A percentile compares a stretch with the other conserved stretches of the same genome.
phyloP scores from a whole-genome alignment of 148 eudicot species.

The Dysphania ambrosioides region DNA sequence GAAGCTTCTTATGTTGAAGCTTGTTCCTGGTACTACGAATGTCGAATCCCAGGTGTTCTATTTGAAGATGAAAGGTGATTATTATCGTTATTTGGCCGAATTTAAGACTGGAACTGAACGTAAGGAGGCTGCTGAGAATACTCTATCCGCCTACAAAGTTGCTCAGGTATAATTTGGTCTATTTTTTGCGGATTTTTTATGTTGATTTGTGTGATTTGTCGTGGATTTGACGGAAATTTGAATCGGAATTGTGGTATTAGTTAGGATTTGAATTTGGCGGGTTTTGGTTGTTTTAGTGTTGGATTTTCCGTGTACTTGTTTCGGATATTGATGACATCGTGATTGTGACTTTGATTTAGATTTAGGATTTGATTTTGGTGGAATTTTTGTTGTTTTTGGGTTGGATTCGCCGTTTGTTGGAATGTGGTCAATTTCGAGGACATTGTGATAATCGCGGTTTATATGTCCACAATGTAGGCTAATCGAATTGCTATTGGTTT shows the following conservation, averaged over 20 bases:
- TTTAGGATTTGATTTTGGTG: too few species aligned
- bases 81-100: constrained; percentile 35
- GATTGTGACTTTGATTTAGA: too few species aligned
- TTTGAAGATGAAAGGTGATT: constrained; percentile 36
- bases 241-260: not conserved
- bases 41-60: constrained; percentile 29
- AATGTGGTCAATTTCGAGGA: not conserved
- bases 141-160: constrained; percentile 30
- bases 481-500: not conserved
- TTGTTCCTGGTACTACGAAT: constrained; percentile 15
- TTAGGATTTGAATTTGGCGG: too few species aligned
- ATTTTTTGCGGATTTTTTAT: not conserved
- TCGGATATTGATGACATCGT: not conserved
- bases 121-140: constrained; percentile 27
- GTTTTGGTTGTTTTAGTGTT: not conserved
- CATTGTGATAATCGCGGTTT: not conserved
- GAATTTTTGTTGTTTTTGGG: not conserved
- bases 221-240: not conserved
- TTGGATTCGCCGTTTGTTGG: not conserved
- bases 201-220: not conserved
- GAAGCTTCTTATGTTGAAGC: constrained; percentile 16
- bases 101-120: constrained; percentile 30
- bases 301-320: not conserved
- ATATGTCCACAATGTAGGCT: not conserved
- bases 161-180: constrained; percentile 52